Evolutionary conservation across 768 basidiomycete genomes (phyloP).

Genomic region (Lactarius trivialis): DNA sequence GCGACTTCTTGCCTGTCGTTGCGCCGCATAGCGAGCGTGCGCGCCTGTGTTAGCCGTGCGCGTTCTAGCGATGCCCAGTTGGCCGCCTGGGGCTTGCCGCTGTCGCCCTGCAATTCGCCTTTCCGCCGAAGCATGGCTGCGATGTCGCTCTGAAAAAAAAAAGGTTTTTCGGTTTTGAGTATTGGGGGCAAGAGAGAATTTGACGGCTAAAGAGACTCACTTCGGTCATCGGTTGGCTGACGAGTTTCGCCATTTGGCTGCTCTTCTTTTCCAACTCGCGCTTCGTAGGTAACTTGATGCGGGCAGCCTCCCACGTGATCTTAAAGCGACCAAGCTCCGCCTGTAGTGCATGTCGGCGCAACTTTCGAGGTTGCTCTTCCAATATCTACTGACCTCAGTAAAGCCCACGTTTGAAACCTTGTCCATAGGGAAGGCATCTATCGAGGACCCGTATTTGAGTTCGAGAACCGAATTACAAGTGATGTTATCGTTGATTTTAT

Average conservation of each 20-base stretch:
- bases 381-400: constrained; percentile 42
- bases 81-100: constrained; percentile 32
- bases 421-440: constrained; percentile 66
- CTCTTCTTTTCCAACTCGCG: constrained; percentile 59
- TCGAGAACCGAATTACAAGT: constrained; percentile 58
- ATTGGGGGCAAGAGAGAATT: background rate
- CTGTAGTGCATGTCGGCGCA: constrained; percentile 32
- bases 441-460: constrained; percentile 69
- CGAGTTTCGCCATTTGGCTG: constrained; percentile 52
- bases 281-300: constrained; percentile 61
- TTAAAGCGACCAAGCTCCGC: constrained; percentile 65
- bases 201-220: constrained; percentile 31
- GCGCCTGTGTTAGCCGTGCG: constrained; percentile 61
- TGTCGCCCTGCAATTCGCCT: constrained; percentile 29
- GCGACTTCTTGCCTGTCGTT: constrained; percentile 60
- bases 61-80: constrained; percentile 46
- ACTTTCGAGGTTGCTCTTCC: background rate
- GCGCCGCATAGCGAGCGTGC: constrained; percentile 67
- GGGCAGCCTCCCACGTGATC: constrained; percentile 40
- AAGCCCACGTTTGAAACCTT: constrained; percentile 76
- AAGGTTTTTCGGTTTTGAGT: too few relatives aligned
- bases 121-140: constrained; percentile 71
- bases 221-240: constrained; percentile 68
- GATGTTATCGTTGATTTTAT: constrained; percentile 59
- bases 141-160: constrained; percentile 74